phyloP scores from a whole-genome alignment of 129 eudicot species.

The Solidago caesia region DNA sequence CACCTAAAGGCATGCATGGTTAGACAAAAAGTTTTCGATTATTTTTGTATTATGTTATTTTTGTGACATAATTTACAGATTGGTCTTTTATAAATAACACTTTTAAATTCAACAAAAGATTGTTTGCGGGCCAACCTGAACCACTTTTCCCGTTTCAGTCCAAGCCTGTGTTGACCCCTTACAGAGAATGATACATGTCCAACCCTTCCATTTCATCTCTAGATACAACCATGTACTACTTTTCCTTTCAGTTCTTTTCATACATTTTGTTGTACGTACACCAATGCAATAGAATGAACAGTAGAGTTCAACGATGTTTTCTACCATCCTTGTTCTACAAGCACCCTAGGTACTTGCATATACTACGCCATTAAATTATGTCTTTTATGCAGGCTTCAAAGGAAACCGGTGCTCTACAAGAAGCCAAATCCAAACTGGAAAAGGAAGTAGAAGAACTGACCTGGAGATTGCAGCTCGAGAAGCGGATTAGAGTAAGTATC shows the following conservation, averaged over 20 bases:
- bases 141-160: neutral
- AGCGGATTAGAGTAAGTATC: slow-evolving; percentile 65
- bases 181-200: neutral
- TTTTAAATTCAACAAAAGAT: neutral
- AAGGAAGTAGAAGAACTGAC: slow-evolving; percentile 90
- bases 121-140: neutral
- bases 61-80: neutral
- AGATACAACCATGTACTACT: neutral
- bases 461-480: slow-evolving; percentile 75
- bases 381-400: slow-evolving; percentile 63
- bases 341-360: slow-evolving; percentile 15
- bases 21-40: neutral
- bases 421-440: slow-evolving; percentile 79
- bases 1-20: neutral
- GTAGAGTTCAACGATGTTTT: neutral
- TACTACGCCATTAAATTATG: slow-evolving; percentile 11
- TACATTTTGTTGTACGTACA: neutral
- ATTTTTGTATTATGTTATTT: neutral
- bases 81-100: neutral
- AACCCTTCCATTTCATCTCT: neutral
- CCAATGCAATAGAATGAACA: slow-evolving; percentile 4
- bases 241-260: neutral
- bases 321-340: slow-evolving; percentile 21
- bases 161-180: neutral
- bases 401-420: slow-evolving; percentile 79